Base-by-base conservation (phyloP, 2,329 filamentous ascomycete species). In the Fusarium robinianum region DNA sequence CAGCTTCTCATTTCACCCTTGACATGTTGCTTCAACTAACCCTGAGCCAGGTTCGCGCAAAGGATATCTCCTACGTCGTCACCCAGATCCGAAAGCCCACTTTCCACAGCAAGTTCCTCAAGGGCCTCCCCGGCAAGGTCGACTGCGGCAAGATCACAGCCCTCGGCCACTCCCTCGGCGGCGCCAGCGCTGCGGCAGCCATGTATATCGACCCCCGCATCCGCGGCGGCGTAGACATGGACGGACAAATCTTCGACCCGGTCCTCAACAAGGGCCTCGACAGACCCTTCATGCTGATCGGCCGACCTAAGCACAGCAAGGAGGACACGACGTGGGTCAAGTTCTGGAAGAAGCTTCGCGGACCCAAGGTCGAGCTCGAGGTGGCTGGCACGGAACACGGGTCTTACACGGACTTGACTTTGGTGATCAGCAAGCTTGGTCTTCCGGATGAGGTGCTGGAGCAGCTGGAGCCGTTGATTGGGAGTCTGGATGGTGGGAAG, bases 121-220 rank as follows among this genome's bases (percentile, higher is more conserved):
- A 53, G 5, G 44, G 48, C 1, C 51, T 65, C 0, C 53, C 57
- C 0, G 64, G 61, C 5, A 42, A 43, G 6, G 33, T 67, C 10
- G 54, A 70, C n/a, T 42, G 50, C 6, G 38, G 53, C 1, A 60
- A 55, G 5, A 56, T 69, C 4, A 60, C 66, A 1, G 63, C 69
- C 5, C 68, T 68, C 4, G 72, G 73, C 0, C 69, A 72, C 33
- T 73, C 70, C 0, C 55, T 72, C 4, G 70, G 70, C 1, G 70
- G 69, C 0, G 67, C 71, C 2, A 63, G 67, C 1, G 58, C 71
- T 0, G 68, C 68, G 0, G 57, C 60, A 1, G 63, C 65, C 1
- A 53, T 67, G 35, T 31, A 63, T 3, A 38, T 41, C 3, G 68
- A 73, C 31, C 40, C 42, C 1, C 51, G 67, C 3, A 61, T 75